Evolutionary conservation across 1,284 basidiomycete genomes (phyloP).

Genomic region (Hemileia vastatrix): DNA sequence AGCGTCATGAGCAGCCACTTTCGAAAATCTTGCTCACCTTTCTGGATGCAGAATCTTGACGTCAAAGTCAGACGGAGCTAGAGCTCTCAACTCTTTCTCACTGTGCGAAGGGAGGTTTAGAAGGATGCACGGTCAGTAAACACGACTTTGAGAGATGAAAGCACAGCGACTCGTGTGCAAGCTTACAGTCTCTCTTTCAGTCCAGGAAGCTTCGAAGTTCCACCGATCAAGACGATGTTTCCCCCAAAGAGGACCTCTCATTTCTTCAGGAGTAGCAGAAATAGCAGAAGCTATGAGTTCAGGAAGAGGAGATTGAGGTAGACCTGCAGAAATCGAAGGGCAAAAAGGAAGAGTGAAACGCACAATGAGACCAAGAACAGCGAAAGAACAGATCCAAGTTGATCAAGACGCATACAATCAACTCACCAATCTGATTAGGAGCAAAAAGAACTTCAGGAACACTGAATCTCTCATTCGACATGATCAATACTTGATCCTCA

Average conservation of each 20-base stretch:
- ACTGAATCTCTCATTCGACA: conserved; percentile 80
- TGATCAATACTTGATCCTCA: conserved; percentile 67
- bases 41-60: conserved; percentile 60
- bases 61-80: conserved; percentile 67
- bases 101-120: conserved; percentile 29
- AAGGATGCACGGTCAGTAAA: conserved; percentile 45
- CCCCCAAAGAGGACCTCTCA: conserved; percentile 87
- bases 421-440: conserved; percentile 73
- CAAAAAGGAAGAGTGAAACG: neutral
- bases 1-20: too few relatives aligned
- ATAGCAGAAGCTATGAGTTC: conserved; percentile 66
- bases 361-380: neutral
- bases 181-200: conserved; percentile 61
- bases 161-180: conserved; percentile 6
- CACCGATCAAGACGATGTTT: conserved; percentile 81
- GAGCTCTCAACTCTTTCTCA: conserved; percentile 58
- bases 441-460: conserved; percentile 81
- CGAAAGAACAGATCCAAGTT: neutral
- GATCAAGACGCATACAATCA: neutral
- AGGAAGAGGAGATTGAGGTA: conserved; percentile 69
- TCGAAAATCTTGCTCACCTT: too few relatives aligned
- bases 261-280: conserved; percentile 58
- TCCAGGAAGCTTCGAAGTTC: conserved; percentile 63
- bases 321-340: conserved; percentile 49
- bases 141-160: neutral